Evolutionary conservation across 2,329 filamentous ascomycete species (phyloP).

Genomic region (Penicillium sp.): DNA sequence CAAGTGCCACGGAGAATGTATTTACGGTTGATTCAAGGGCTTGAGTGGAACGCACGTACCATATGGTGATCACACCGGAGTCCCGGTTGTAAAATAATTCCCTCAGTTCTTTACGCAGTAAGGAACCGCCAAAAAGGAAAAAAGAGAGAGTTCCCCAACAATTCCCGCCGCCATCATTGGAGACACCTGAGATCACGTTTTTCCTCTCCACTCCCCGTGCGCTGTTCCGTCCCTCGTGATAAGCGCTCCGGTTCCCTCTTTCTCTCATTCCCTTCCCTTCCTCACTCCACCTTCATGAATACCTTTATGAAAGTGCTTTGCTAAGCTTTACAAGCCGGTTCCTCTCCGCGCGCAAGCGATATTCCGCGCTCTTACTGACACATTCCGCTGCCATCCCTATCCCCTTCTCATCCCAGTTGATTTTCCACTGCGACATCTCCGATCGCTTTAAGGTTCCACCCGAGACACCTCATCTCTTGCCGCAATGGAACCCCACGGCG

Average conservation of each 20-base stretch:
- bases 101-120: background rate
- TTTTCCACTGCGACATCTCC: background rate
- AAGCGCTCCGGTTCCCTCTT: slow-evolving; percentile 1
- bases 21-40: background rate
- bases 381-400: background rate
- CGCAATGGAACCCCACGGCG: slow-evolving; percentile 35
- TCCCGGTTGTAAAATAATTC: background rate
- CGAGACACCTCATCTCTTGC: background rate
- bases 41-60: background rate
- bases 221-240: slow-evolving; percentile 6
- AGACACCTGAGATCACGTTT: slow-evolving; percentile 9
- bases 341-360: slow-evolving; percentile 6
- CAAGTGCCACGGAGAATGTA: background rate
- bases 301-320: background rate
- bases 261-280: slow-evolving; percentile 3
- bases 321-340: slow-evolving; percentile 6
- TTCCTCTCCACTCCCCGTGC: slow-evolving; percentile 14
- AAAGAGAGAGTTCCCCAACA: background rate
- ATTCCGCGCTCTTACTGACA: slow-evolving; percentile 5
- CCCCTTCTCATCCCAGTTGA: background rate
- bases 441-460: background rate
- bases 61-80: background rate
- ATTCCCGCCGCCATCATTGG: background rate
- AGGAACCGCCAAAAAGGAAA: background rate
- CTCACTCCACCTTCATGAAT: slow-evolving; percentile 16